Evolutionary conservation across 2,329 filamentous ascomycete species (phyloP).

Genomic region (Calonectria hawksworthii): DNA sequence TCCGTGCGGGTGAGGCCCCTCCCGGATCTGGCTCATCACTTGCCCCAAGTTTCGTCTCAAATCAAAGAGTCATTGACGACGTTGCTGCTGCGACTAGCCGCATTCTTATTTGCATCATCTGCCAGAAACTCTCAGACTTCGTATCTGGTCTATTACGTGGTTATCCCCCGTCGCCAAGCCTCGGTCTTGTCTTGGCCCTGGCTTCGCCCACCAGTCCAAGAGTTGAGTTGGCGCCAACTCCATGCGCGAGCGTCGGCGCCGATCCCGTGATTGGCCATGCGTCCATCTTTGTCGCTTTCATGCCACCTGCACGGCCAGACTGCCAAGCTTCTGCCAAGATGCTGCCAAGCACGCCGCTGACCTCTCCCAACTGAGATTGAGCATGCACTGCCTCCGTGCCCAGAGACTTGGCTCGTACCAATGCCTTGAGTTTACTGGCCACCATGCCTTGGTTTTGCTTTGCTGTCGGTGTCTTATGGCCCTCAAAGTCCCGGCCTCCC

Average conservation of each 20-base stretch:
- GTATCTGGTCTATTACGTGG: constrained; percentile 2
- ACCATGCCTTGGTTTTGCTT: neutral
- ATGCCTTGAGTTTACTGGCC: constrained; percentile 23
- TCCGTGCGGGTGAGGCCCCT: neutral
- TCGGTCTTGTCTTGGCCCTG: neutral
- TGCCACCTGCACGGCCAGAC: neutral
- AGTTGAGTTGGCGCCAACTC: neutral
- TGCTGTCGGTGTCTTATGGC: constrained; percentile 4
- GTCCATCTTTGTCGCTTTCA: neutral
- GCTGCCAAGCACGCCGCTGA: constrained; percentile 12
- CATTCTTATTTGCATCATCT: neutral
- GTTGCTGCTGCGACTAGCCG: neutral
- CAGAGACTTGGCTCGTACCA: constrained; percentile 45
- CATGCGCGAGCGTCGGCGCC: neutral
- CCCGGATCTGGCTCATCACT: neutral
- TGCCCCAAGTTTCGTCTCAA: neutral
- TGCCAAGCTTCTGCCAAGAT: constrained; percentile 10
- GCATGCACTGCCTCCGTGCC: constrained; percentile 46
- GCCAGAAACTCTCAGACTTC: constrained; percentile 2
- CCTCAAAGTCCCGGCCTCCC: constrained; percentile 20
- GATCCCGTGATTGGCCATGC: neutral
- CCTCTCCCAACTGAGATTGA: constrained; percentile 22
- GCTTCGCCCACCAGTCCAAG: constrained; percentile 4
- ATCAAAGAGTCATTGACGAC: neutral
- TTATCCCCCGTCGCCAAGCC: neutral